Conservation (phyloP, 1,284 basidiomycete genomes). For the Heliocybe sulcata region DNA sequence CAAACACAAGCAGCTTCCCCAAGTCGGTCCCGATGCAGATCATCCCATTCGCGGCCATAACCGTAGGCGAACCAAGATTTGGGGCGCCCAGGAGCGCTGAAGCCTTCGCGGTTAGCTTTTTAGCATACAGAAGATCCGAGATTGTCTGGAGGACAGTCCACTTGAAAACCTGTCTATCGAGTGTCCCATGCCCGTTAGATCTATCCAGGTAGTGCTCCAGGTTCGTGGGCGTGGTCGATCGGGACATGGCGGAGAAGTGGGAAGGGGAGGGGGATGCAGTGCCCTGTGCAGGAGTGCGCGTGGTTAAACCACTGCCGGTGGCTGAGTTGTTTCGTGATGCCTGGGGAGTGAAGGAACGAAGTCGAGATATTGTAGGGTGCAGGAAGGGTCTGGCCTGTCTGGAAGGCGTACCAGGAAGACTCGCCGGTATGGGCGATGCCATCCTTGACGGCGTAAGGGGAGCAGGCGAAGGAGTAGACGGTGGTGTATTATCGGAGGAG, state of each 20-base stretch:
- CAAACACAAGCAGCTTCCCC: slow-evolving; percentile 81
- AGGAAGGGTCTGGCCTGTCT: slow-evolving; percentile 45
- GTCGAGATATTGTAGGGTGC: slow-evolving; percentile 76
- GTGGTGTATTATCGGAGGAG: slow-evolving; percentile 33
- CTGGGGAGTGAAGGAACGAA: slow-evolving; percentile 63
- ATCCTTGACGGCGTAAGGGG: slow-evolving; percentile 27
- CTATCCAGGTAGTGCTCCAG: slow-evolving; percentile 15
- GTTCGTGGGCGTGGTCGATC: slow-evolving; percentile 56
- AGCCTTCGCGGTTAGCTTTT: slow-evolving; percentile 48
- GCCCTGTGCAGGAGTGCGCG: slow-evolving; percentile 33
- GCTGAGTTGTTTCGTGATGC: slow-evolving; percentile 42
- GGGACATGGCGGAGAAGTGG: slow-evolving; percentile 66
- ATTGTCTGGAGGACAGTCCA: slow-evolving; percentile 73
- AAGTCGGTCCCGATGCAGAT: slow-evolving; percentile 85
- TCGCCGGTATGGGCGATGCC: slow-evolving; percentile 22
- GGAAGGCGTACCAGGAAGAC: slow-evolving; percentile 16
- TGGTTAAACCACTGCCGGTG: slow-evolving; percentile 31
- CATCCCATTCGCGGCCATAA: slow-evolving; percentile 81
- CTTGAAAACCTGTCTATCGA: slow-evolving; percentile 59
- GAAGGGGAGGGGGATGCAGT: slow-evolving; percentile 50
- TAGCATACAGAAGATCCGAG: slow-evolving; percentile 47
- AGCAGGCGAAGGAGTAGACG: slow-evolving; percentile 28
- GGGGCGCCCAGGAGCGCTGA: slow-evolving; percentile 54
- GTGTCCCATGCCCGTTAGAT: slow-evolving; percentile 17
- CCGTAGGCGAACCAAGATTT: slow-evolving; percentile 62